These are phyloP conservation scores for Hanseniaspora clermontiae DNA, from an alignment of 805 yeast genomes.

Conservation along the genomic window DNA sequence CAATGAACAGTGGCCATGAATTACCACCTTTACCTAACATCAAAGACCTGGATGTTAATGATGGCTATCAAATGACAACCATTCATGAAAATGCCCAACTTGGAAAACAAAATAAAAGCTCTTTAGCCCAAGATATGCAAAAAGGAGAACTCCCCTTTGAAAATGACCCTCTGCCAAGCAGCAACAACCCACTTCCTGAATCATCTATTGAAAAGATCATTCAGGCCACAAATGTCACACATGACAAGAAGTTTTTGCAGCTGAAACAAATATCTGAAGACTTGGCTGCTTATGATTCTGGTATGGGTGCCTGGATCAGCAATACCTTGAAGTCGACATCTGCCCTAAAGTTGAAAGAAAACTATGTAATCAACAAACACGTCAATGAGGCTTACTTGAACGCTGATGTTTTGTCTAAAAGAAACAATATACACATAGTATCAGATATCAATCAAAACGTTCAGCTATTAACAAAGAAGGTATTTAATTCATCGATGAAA, in stretches of 20 bases:
- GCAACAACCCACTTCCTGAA: constrained; percentile 23
- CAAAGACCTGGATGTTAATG: not conserved
- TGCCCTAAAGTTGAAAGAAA: constrained; percentile 24
- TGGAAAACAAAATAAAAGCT: not conserved
- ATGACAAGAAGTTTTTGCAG: constrained; percentile 21
- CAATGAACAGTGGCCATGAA: constrained; percentile 20
- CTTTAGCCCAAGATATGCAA: not conserved
- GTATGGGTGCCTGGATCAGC: constrained; percentile 44
- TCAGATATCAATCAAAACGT: constrained; percentile 36
- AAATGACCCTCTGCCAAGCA: not conserved
- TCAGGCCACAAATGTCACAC: constrained; percentile 17
- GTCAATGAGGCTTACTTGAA: constrained; percentile 57
- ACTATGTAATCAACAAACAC: constrained; percentile 36
- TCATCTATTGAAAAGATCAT: constrained; percentile 32
- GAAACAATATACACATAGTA: constrained; percentile 25
- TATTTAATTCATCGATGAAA: constrained; percentile 40
- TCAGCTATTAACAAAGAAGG: constrained; percentile 37
- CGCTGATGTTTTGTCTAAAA: constrained; percentile 35
- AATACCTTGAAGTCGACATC: constrained; percentile 28
- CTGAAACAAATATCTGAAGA: constrained; percentile 27
- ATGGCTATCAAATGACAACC: not conserved
- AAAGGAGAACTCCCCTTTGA: constrained; percentile 3
- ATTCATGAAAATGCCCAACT: not conserved
- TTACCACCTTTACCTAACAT: constrained; percentile 26
- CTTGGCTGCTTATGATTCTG: constrained; percentile 38